Base-by-base conservation (phyloP, 2,329 filamentous ascomycete genomes). In the Botrytis deweyae region DNA sequence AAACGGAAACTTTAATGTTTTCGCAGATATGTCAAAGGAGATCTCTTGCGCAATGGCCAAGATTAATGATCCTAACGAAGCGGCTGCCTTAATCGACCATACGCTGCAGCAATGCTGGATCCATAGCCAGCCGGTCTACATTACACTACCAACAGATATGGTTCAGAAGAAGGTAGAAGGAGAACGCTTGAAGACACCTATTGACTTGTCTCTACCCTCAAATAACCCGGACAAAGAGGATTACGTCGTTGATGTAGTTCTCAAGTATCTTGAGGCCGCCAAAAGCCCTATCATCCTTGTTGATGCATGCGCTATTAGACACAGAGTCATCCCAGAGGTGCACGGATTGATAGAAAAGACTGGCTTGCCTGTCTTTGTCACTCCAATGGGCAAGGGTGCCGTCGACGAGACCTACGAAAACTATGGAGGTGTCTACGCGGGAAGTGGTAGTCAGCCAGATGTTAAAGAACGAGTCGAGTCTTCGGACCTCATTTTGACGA, bases 301-400 rank as follows among this genome's bases (percentile, higher is more conserved):
- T 9, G 94, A 97, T 81, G 93, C 92, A 49, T 96, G 93, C 79
- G 92, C 93, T 18, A 90, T 94, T 76, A 90, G 93, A 49, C 92
- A 96, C 80, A 87, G 91, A 61, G 91, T 92, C 25, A 82, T 95
- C 1, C 82, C 89, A 1, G 93, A 96, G 82, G 90, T 94, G 29
- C 89, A 93, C 77, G 88, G 88, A 12, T 85, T 97, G 25, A 85
- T 97, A 70, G 86, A 91, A 75, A 93, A 91, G 82, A 93, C 93
- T 1, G 86, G 89, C 6, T 85, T 97, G 12, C 94, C 94, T 7
- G 91, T 93, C 0, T 97, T 96, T 78, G 92, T 95, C n/a, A 92
- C 93, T 0, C 93, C 94, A 3, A 97, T 97, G 92, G 94, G 94
- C 65, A 97, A 97, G 84, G 89, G 93, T 29, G 92, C 92, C 33